These are phyloP conservation scores for Pseudogymnoascus sp. DNA, from an alignment of 2,329 filamentous ascomycete genomes.

Conservation along the genomic window DNA sequence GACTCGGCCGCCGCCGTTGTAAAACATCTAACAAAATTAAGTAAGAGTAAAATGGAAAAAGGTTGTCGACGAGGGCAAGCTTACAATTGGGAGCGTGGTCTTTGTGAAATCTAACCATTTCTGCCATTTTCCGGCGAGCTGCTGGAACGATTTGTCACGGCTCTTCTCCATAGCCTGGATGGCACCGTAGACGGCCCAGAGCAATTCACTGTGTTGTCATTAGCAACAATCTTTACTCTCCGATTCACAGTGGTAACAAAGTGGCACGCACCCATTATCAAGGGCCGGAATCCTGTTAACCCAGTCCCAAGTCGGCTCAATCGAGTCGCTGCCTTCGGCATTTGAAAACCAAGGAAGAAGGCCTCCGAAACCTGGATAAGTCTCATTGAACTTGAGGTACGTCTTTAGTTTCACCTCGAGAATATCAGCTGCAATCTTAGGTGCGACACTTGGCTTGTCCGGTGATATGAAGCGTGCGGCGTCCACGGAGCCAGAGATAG, in stretches of 20 bases:
- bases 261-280: constrained; percentile 32
- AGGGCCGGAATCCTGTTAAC: constrained; percentile 33
- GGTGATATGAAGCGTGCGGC: constrained; percentile 35
- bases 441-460: constrained; percentile 26
- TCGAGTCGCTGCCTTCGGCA: constrained; percentile 18
- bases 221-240: not conserved
- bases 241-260: not conserved
- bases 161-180: constrained; percentile 32
- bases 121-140: constrained; percentile 32
- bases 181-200: constrained; percentile 36
- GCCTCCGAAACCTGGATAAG: constrained; percentile 35
- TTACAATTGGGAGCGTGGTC: constrained; percentile 28
- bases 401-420: constrained; percentile 33
- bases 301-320: constrained; percentile 32
- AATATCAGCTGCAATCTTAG: constrained; percentile 29
- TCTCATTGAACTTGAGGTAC: constrained; percentile 34
- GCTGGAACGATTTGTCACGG: constrained; percentile 16
- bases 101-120: constrained; percentile 35
- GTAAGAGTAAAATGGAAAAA: not conserved
- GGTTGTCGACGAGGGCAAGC: not conserved
- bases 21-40: constrained; percentile 28
- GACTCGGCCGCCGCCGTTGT: constrained; percentile 31
- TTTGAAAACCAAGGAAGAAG: constrained; percentile 33
- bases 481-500: constrained; percentile 30
- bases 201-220: constrained; percentile 27